Evolutionary conservation across 139 green algal species (phyloP), one percentile per base, ranked within the genome.

Genomic region (Tetradesmus obliquus): DNA sequence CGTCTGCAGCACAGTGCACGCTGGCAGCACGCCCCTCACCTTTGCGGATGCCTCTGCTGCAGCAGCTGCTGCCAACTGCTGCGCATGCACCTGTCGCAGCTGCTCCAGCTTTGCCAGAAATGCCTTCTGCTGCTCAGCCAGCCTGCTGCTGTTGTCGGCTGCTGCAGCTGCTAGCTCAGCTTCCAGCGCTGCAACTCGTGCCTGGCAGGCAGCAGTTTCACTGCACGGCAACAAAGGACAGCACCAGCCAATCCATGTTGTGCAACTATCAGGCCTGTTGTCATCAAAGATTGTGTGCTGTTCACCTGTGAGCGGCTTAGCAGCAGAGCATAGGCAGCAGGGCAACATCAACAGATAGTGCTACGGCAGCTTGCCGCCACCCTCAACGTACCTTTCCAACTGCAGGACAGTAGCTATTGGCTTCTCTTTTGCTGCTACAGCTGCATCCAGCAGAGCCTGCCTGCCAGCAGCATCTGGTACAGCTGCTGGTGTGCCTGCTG

Each of bases 1-100:
- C 8, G 55, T 8, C 22, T 10, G 4, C 57, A 86, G 82, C 57
- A 58, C 3, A 58, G 55, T 24, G 55, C 55, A 55, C 20, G 13
- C 20, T 19, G n/a, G 2, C 13, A 76, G 19, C 72, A 81, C 3
- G 24, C 76, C 15, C 76, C 71, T 13, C 53, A 83, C 69, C 86
- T 74, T 79, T 55, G 20, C 69, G 20, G 12, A n/a, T 45, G 10
- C 17, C 51, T 17, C n/a, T 66, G 66, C 85, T 72, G 76, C 76
- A 32, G 24, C 24, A 51, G 24, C 76, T 32, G 86, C 84, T 53
- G 84, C 45, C 8, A 81, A 5, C 62, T 89, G 84, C 32, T 89
- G 84, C 24, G 32, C 55, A 15, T 90, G 86, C 71, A 90, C 86
- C 86, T 90, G 86, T 20, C 86, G 22, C 20, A 90, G 86, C 86